Base-by-base conservation (phyloP, 2,329 filamentous ascomycete genomes). In the Fusarium pseudonygamai region DNA sequence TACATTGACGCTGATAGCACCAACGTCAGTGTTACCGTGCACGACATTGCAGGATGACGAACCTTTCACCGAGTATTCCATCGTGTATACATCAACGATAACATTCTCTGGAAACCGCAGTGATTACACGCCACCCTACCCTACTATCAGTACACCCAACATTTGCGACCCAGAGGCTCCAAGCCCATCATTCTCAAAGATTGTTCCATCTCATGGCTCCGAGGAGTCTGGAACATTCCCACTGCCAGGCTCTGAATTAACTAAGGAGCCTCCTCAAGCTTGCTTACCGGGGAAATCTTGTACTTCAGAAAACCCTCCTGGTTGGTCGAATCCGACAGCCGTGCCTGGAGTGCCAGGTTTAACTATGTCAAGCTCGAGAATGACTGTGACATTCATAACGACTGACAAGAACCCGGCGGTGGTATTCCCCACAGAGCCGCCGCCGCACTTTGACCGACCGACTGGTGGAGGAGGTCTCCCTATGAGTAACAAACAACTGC, bases 401-500 rank as follows among this genome's bases (percentile, higher is more conserved):
- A 88, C 87, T 7, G 87, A 88, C 75, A 89, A 88, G 76, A 89
- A 89, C 62, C 87, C 87, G 1, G 83, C 85, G 14, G 85, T 88
- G 22, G 82, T 88, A 6, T 80, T 82, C 67, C 76, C 84, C 2
- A 80, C 83, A 6, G 78, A 83, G 22, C 67, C 77, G 9, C 78
- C 81, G 10, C 85, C 85, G 1, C 72, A 79, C 69, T 87, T 86
- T 70, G 82, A 82, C 30, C 68, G 73, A 37, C 70, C 75, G 13
- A 61, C 65, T 7, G 50, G 50, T 16, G 58, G 45, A 42, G 61
- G 62, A 15, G 42, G 65, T 28, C 49, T 47, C 4, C 50, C 62
- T 15, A 58, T 67, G 37, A 73, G 58, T 52, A 62, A 64, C 34
- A 77, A 71, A 28, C 79, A 80, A 63, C 68, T 67, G 49, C 74